A percentile compares a stretch with the other conserved stretches of the same genome.
phyloP scores from a whole-genome alignment of 129 eudicot genomes.

The Solidago caesia region DNA sequence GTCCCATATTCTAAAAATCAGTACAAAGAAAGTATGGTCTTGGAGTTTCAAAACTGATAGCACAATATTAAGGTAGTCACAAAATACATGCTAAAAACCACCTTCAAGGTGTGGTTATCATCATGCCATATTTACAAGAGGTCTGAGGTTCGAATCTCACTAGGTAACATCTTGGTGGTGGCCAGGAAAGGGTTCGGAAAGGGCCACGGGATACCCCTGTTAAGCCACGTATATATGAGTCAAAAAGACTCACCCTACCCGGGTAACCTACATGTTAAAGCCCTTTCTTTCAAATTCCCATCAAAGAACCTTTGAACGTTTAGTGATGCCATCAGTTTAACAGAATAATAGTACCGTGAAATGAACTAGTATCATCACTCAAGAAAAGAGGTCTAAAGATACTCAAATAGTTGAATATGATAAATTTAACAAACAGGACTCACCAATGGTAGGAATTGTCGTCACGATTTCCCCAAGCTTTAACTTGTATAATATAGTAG shows the following conservation, averaged over 20 bases:
- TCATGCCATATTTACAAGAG: too few relatives aligned
- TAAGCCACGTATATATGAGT: too few relatives aligned
- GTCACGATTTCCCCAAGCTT: conserved; percentile 31
- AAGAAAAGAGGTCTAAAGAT: background rate
- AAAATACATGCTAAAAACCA: background rate
- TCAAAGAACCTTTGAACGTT: background rate
- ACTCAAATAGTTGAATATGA: conserved; percentile 1
- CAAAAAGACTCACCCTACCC: too few relatives aligned
- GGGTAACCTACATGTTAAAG: background rate
- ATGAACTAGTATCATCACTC: too few relatives aligned
- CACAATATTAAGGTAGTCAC: background rate
- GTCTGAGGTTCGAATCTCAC: too few relatives aligned
- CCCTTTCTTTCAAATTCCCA: background rate
- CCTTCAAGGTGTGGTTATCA: too few relatives aligned
- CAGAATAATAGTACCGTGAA: too few relatives aligned
- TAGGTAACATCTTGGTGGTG: too few relatives aligned
- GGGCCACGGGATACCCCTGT: too few relatives aligned
- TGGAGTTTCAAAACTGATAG: too few relatives aligned
- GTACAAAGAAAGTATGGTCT: too few relatives aligned
- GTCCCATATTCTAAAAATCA: background rate
- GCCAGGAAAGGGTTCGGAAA: too few relatives aligned
- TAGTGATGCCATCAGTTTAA: background rate
- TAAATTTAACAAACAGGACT: conserved; percentile 5
- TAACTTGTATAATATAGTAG: conserved; percentile 48
- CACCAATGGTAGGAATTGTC: conserved; percentile 42